A percentile compares a stretch with the other conserved stretches of the same genome.
phyloP scores from a whole-genome alignment of 257 asterid species.

The Parsonsia alboflavescens region DNA sequence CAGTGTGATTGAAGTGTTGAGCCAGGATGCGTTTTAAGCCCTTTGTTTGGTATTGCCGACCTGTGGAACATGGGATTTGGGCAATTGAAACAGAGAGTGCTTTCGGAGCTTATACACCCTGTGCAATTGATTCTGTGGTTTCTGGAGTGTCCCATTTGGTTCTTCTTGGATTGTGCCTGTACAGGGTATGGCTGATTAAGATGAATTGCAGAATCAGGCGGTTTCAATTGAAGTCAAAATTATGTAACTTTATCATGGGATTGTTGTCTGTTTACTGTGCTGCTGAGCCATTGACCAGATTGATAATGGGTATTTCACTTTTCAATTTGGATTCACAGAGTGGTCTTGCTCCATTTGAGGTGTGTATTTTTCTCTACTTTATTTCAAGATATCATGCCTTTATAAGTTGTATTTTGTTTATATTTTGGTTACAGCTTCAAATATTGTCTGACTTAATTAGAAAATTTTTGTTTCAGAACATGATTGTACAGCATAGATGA shows the following conservation, averaged over 20 bases:
- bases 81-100: slow-evolving; percentile 72
- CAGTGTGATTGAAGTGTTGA: slow-evolving; percentile 1
- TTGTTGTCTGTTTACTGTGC: slow-evolving; percentile 70
- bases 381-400: not conserved
- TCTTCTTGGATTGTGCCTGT: slow-evolving; percentile 58
- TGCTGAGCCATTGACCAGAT: slow-evolving; percentile 68
- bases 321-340: slow-evolving; percentile 60
- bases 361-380: slow-evolving; percentile 14
- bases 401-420: not conserved
- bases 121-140: slow-evolving; percentile 75
- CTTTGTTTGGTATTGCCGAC: slow-evolving; percentile 84
- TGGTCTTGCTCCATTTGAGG: slow-evolving; percentile 87
- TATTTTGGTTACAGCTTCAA: too few relatives aligned
- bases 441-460: not conserved
- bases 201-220: slow-evolving; percentile 63
- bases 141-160: slow-evolving; percentile 62
- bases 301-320: slow-evolving; percentile 69
- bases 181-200: slow-evolving; percentile 50
- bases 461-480: not conserved
- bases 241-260: slow-evolving; percentile 68
- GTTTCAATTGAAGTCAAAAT: slow-evolving; percentile 63
- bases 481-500: not conserved
- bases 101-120: slow-evolving; percentile 85
- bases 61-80: slow-evolving; percentile 75
- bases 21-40: slow-evolving; percentile 65